A percentile compares a stretch with the other conserved stretches of the same genome.
Evolutionary conservation across 2,329 filamentous ascomycete species (phyloP).

Genomic region (Coniella vitis): DNA sequence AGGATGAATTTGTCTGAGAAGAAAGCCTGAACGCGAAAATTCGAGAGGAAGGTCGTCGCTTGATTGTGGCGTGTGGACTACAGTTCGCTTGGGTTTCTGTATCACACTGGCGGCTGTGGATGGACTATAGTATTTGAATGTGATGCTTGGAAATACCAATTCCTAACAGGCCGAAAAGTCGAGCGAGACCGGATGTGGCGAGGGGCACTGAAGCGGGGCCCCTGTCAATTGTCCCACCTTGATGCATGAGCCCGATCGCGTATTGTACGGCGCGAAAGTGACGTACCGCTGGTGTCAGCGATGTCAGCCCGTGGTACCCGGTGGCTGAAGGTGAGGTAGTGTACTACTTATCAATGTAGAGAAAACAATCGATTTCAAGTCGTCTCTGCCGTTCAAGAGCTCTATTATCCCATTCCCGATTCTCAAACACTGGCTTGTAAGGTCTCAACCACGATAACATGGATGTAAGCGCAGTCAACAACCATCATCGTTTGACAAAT

Average conservation of each 20-base stretch:
- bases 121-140: background rate
- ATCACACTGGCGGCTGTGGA: background rate
- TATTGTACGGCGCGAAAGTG: background rate
- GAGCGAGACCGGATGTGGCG: conserved; percentile 16
- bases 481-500: background rate
- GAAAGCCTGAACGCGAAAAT: no score
- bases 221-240: background rate
- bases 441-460: conserved; percentile 7
- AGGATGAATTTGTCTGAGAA: no score
- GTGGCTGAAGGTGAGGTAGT: no score
- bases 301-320: no score
- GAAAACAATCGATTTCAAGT: background rate
- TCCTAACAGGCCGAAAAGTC: conserved; percentile 8
- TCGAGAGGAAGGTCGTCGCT: no score
- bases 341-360: no score
- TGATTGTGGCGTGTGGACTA: no score
- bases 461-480: conserved; percentile 9
- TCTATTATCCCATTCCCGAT: no score
- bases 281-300: background rate
- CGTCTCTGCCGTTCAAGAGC: no score
- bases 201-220: background rate
- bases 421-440: no score
- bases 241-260: background rate
- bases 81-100: no score
- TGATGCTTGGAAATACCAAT: conserved; percentile 15